Evolutionary conservation across 768 basidiomycete species (phyloP).

Genomic region (Neoboletus brunneissimus): DNA sequence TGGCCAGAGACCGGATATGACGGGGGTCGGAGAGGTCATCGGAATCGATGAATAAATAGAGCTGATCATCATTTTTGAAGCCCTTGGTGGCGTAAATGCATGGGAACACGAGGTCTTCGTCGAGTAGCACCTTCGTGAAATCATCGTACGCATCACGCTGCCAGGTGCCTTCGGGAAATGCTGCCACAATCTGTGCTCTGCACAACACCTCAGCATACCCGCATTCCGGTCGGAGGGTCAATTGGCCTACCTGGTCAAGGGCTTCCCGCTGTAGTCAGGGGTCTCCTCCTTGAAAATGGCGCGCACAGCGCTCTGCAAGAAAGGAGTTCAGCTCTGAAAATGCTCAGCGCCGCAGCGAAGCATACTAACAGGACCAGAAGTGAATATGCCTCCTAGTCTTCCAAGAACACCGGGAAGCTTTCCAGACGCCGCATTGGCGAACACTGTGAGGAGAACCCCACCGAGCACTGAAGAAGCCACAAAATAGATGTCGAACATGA

Average conservation of each 20-base stretch:
- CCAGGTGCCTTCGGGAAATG: constrained; percentile 17
- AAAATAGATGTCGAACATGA: constrained; percentile 15
- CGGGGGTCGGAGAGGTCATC: constrained; percentile 22
- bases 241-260: constrained; percentile 14
- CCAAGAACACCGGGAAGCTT: constrained; percentile 8
- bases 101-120: constrained; percentile 20
- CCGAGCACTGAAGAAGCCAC: constrained; percentile 14
- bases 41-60: constrained; percentile 23
- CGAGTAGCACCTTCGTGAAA: constrained; percentile 20
- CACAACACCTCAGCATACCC: neutral
- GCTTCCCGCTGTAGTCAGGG: constrained; percentile 6
- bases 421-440: constrained; percentile 10
- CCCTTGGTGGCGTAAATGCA: constrained; percentile 24
- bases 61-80: constrained; percentile 21
- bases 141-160: constrained; percentile 18
- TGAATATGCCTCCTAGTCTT: constrained; percentile 2
- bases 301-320: constrained; percentile 2
- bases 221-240: too few species aligned
- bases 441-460: constrained; percentile 14
- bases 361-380: constrained; percentile 7
- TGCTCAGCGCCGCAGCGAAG: neutral
- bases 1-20: constrained; percentile 19
- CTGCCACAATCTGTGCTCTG: constrained; percentile 15
- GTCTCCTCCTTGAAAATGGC: neutral
- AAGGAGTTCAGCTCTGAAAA: neutral